Evolutionary conservation across 2,329 filamentous ascomycete genomes (phyloP).

Genomic region (Lizonia empirigonia): DNA sequence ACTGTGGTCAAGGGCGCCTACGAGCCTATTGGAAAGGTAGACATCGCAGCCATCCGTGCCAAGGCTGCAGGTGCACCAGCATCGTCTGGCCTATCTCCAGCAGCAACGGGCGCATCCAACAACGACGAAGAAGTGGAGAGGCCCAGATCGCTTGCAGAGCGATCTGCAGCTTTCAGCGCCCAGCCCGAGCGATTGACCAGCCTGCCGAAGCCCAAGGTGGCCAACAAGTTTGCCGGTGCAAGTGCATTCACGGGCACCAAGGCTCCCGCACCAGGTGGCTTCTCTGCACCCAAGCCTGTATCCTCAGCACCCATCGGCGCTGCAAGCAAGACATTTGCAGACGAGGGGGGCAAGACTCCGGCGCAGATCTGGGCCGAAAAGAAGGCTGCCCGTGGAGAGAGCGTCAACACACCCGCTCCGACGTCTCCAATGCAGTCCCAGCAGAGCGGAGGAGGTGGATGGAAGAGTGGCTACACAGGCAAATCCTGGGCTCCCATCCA

Average conservation of each 20-base stretch:
- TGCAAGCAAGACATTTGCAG: conserved; percentile 91
- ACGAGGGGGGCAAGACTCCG: conserved; percentile 93
- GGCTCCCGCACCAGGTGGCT: conserved; percentile 75
- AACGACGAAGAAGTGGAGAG: conserved; percentile 52
- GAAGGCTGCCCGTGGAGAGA: conserved; percentile 78
- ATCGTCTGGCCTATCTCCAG: conserved; percentile 49
- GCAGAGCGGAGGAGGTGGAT: conserved; percentile 73
- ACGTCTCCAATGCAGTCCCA: conserved; percentile 58
- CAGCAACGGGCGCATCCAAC: conserved; percentile 50
- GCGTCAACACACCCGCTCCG: conserved; percentile 54
- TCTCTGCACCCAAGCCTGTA: conserved; percentile 66
- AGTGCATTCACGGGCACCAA: conserved; percentile 85
- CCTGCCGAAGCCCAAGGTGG: conserved; percentile 92
- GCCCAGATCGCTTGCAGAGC: conserved; percentile 72
- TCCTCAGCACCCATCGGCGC: conserved; percentile 71
- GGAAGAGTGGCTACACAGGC: conserved; percentile 90
- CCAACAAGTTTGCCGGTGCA: conserved; percentile 80
- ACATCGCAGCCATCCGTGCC: conserved; percentile 91
- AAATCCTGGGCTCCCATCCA: conserved; percentile 90
- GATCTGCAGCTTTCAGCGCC: conserved; percentile 71
- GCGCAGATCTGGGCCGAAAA: conserved; percentile 98
- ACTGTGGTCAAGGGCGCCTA: conserved; percentile 89
- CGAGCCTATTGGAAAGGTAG: conserved; percentile 93
- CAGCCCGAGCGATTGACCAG: conserved; percentile 81
- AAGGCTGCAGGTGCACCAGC: conserved; percentile 65